Evolutionary conservation across 129 eudicot species (phyloP).

Genomic region (Pseudognaphalium luteoalbum): DNA sequence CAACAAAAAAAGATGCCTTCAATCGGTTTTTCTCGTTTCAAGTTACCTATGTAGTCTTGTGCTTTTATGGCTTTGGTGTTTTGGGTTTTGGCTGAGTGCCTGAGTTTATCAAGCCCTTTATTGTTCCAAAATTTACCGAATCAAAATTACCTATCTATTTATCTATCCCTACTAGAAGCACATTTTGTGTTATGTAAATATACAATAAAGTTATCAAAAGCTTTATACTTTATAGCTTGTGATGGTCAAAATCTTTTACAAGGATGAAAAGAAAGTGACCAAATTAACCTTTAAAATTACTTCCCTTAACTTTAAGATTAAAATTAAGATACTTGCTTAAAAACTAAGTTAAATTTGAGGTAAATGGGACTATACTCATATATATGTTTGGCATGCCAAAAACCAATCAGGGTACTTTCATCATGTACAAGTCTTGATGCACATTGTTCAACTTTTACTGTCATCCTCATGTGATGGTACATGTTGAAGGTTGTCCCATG

Average conservation of each 20-base stretch:
- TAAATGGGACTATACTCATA: slow-evolving; percentile 3
- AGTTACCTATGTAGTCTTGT: too few species aligned
- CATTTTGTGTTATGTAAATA: background rate
- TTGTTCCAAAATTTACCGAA: background rate
- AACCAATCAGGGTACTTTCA: slow-evolving; percentile 32
- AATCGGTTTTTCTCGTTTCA: too few species aligned
- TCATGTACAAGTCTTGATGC: slow-evolving; percentile 33
- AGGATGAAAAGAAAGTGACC: too few species aligned
- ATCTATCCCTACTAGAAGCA: background rate
- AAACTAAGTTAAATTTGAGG: background rate
- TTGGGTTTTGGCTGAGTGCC: background rate
- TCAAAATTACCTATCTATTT: background rate
- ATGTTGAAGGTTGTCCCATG: slow-evolving; percentile 15
- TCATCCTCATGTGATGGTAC: slow-evolving; percentile 35
- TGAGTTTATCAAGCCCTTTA: background rate
- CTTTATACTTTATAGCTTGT: background rate
- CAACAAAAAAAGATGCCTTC: too few species aligned
- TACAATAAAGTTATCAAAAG: background rate
- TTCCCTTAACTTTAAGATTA: slow-evolving; percentile 4
- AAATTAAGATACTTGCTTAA: background rate
- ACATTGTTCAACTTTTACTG: slow-evolving; percentile 24
- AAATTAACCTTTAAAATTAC: slow-evolving; percentile 14
- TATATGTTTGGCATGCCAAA: slow-evolving; percentile 21
- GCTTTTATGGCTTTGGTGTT: background rate
- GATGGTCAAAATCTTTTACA: background rate